Evolutionary conservation across 2,329 filamentous ascomycete species (phyloP), one percentile per base, ranked within the genome.

Genomic region (Knufia petricola): DNA sequence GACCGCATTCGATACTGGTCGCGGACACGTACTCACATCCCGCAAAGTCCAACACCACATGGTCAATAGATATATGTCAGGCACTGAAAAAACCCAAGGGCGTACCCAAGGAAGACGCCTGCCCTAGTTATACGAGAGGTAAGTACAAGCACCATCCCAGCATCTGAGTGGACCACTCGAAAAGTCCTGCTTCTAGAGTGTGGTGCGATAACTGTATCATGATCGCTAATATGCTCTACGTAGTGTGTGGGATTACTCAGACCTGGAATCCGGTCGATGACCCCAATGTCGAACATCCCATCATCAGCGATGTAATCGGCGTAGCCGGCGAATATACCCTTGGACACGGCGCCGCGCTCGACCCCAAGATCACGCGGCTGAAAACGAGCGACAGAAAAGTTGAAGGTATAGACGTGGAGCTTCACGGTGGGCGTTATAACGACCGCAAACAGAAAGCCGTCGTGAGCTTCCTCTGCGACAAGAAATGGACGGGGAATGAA

Each of bases 391-490:
- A 90, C 60, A 69, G 76, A 2, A 72, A 78, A 19, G 80, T 79
- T 52, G 80, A 92, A 57, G 89, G 90, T 1, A 60, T 95, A 9
- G 75, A 80, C 13, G 64, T 92, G 1, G 78, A 82, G 52, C 64
- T 95, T 43, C 70, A 77, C 42, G 83, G 80, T 6, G 77, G 75
- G 10, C 65, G 70, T 40, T 74, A 74, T 44, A 63, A 69, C 60
- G 50, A 62, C 48, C 68, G 68, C 23, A 70, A 78, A 51, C 85
- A 94, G 64, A 81, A 79, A 60, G 86, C 88, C 2, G 76, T 94
- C 8, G 78, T 96, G 47, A 85, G 94, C 60, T 88, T 96, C 58
- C 64, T 89, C 17, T 98, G 92, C 67, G 84, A 94, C 61, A 71
- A 68, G 24, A 74, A 83, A 1, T 75, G 77, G 56, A 81, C 81